Evolutionary conservation across 2,329 filamentous ascomycete genomes (phyloP), one percentile per base, ranked within the genome.

Genomic region (Aspergillus sp.): DNA sequence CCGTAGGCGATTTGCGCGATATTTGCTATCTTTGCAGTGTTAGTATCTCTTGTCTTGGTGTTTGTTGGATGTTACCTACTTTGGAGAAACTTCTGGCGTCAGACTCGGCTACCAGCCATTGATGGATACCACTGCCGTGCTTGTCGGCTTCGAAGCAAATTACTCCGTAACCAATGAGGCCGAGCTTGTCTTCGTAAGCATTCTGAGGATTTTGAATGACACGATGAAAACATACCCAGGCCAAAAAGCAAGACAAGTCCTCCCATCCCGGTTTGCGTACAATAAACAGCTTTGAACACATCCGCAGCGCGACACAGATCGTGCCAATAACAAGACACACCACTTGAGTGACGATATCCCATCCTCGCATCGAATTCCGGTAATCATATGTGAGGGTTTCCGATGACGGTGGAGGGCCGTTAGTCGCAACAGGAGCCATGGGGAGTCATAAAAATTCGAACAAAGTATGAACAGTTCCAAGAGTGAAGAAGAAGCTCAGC

Each of bases 201-300:
- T 25, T 25, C 25, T 15, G 20, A 12, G 4, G 5, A 43, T 27
- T 5, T 12, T 7, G 3, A 4, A 30, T 13, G 12, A 45, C 7
- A 5, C 2, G 9, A 23, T 32, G 19, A 20, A 15, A 15, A 27
- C 48, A 27, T 54, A 59, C 56, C 55, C 55, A 59, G 30, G 56
- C 56, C 30, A 59, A 23, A 37, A 50, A 46, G 37, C 56, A 59
- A 43, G 47, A 54, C 27, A 46, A 54, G 41, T 59, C 56, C 46
- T 58, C 57, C 55, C 52, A 58, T 13, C 52, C 49, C 3, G 57
- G 51, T 9, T 49, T 47, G 32, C 45, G 47, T n/a, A 58, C 60
- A 32, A 65, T 58, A 32, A 56, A 47, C 7, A 64, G 23, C 44
- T 63, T 58, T 20, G 61, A 58, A 47, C 61, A 65, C 35, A 63